Evolutionary conservation across 2,329 filamentous ascomycete species (phyloP), one percentile per base, ranked within the genome.

Genomic region (Colletotrichum plurivorum): DNA sequence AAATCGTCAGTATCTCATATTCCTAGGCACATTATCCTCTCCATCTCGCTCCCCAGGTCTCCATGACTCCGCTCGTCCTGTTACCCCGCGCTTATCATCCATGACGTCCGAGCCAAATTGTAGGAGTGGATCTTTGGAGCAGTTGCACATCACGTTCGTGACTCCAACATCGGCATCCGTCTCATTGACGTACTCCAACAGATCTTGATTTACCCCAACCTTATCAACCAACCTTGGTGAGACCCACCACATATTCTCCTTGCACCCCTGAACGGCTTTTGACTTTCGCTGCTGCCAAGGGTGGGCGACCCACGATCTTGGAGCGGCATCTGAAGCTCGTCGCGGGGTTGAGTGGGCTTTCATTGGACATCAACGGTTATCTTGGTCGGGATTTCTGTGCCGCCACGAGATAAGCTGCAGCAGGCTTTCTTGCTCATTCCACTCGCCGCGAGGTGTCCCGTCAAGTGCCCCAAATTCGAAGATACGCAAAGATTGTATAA

Each of bases 301-400:
- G 18, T 56, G 41, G 43, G 61, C 18, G 49, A 60, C 66, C 66
- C 54, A 66, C 36, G 62, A 66, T 36, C 55, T 69, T 69, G 61
- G 54, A 65, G 62, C 62, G 62, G 66, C 66, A 66, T 56, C 62
- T 60, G 54, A 56, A 59, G 62, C 55, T 69, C 49, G 46, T 68
- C 60, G 65, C 65, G 54, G 65, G 65, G 59, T 64, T 64, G 54
- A 27, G 48, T 64, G 41, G 48, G 10, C 25, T 48, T 45, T 31
- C 55, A 18, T 60, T 36, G 31, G 31, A 36, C 31, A 22, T 61
- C 25, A 55, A 69, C 45, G 49, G 41, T 20, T 66, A 66, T 69
- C 66, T 66, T 51, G 36, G 60, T 66, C 66, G 61, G 61, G 18
- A 69, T 20, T 25, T 51, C 55, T 66, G 45, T 60, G 62, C 66